A percentile compares a stretch with the other conserved stretches of the same genome.
Evolutionary conservation across 129 eudicot genomes (phyloP).

Genomic region (Mikania micrantha): DNA sequence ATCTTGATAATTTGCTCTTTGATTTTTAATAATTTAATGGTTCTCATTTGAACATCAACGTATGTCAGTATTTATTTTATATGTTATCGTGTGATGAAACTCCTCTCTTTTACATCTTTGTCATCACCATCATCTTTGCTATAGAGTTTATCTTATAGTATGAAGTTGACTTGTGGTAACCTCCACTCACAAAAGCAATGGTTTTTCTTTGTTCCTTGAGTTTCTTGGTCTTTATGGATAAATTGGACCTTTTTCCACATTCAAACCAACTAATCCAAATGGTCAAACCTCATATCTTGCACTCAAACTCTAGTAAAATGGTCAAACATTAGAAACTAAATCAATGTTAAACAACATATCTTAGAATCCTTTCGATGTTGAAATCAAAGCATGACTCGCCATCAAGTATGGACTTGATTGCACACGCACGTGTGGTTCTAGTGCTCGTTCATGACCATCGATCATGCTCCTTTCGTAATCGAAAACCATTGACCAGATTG

Average conservation of each 20-base stretch:
- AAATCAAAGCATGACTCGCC: background rate
- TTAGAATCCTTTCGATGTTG: background rate
- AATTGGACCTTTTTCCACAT: background rate
- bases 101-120: background rate
- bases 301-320: constrained; percentile 4
- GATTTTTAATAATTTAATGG: no score
- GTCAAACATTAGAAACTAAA: background rate
- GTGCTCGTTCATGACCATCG: background rate
- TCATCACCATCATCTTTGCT: background rate
- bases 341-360: background rate
- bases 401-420: background rate
- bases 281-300: constrained; percentile 6
- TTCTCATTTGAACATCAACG: background rate
- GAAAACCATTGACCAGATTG: background rate
- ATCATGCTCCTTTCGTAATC: background rate
- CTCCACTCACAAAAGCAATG: constrained; percentile 11
- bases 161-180: constrained; percentile 1
- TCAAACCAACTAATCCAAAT: background rate
- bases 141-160: background rate
- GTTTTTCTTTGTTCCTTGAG: background rate
- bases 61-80: background rate
- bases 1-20: no score
- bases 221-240: background rate
- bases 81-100: background rate
- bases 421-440: background rate